Percentiles rank a stretch among this genome's conserved stretches.
Evolutionary conservation across 2,329 filamentous ascomycete genomes (phyloP).

Genomic region (Fusarium haematococcum): DNA sequence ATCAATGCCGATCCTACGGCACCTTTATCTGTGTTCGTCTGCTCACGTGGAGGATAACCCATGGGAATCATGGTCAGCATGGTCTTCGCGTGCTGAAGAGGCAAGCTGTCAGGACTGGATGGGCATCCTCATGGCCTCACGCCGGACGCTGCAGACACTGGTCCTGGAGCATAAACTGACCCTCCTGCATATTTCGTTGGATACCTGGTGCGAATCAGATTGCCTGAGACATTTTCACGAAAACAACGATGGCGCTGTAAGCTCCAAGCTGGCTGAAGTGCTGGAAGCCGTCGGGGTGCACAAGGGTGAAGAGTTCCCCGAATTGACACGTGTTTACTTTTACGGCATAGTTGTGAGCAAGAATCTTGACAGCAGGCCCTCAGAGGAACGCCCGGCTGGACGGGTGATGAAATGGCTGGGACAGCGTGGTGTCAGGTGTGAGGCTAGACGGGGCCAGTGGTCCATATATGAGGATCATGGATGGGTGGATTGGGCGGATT

Average conservation of each 20-base stretch:
- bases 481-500: neutral
- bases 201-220: neutral
- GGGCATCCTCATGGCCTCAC: neutral
- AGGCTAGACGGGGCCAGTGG: slow-evolving; percentile 29
- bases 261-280: neutral
- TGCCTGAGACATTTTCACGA: neutral
- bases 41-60: neutral
- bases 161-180: neutral
- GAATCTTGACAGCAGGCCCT: rapidly evolving
- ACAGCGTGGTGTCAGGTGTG: neutral
- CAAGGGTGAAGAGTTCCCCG: rapidly evolving
- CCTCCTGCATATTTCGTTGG: too few relatives aligned
- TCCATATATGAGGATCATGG: neutral
- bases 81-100: neutral
- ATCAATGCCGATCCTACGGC: neutral
- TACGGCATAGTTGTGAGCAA: neutral
- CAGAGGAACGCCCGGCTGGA: neutral
- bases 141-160: neutral
- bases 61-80: too few relatives aligned
- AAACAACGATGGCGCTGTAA: neutral
- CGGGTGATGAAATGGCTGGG: slow-evolving; percentile 3
- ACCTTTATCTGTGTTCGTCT: neutral
- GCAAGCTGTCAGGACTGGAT: neutral
- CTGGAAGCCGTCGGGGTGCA: neutral
- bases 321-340: slow-evolving; percentile 6